phyloP scores from a whole-genome alignment of 169 alveolate species.

The Eimeria brunetti region DNA sequence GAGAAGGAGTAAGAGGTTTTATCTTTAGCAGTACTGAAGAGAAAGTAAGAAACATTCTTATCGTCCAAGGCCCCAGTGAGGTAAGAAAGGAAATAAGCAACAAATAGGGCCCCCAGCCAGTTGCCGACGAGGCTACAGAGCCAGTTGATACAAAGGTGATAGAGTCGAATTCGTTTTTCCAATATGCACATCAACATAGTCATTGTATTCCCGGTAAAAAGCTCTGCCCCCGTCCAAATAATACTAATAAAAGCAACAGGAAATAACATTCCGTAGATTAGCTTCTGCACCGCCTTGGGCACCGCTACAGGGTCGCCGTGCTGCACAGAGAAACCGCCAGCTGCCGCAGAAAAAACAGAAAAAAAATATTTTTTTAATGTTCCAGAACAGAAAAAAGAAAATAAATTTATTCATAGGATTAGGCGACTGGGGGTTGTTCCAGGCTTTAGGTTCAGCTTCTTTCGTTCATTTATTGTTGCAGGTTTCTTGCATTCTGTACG shows the following conservation, averaged over 20 bases:
- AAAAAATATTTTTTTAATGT: no score
- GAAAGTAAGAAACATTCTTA: neutral
- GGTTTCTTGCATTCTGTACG: no score
- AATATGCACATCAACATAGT: constrained; percentile 57
- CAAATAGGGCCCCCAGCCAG: constrained; percentile 69
- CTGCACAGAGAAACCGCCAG: constrained; percentile 53
- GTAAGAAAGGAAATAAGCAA: constrained; percentile 64
- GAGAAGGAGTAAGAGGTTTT: constrained; percentile 23
- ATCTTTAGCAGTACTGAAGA: neutral
- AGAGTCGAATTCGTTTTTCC: neutral
- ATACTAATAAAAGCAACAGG: constrained; percentile 50
- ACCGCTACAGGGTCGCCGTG: constrained; percentile 49
- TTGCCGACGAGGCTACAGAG: constrained; percentile 47
- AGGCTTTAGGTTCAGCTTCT: no score
- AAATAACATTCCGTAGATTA: constrained; percentile 35
- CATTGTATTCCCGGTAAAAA: constrained; percentile 75
- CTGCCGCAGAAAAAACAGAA: no score
- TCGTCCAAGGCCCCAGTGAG: constrained; percentile 36
- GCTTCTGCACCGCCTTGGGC: constrained; percentile 49
- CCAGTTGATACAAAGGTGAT: constrained; percentile 53
- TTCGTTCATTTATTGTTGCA: no score
- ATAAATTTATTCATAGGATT: no score
- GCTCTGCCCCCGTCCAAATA: constrained; percentile 65
- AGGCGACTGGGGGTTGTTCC: no score
- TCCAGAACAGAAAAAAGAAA: no score